Percentiles rank a stretch among this genome's conserved stretches.
phyloP scores from a whole-genome alignment of 2,329 filamentous ascomycete genomes.

The Dryadomyces quercus-mongolicae region DNA sequence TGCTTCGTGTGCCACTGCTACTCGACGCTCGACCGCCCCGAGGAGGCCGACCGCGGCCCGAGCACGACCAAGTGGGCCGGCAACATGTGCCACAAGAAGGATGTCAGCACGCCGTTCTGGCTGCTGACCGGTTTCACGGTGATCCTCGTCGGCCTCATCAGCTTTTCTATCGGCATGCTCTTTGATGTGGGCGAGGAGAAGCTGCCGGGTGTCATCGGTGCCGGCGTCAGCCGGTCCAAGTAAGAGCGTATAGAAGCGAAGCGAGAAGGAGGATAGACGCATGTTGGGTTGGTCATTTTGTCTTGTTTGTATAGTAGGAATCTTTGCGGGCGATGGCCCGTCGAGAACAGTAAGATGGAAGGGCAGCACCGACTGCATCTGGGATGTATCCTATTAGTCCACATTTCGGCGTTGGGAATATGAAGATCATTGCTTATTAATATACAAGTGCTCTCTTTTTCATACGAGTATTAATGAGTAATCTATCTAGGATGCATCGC shows the following conservation, averaged over 20 bases:
- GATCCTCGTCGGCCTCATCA: slow-evolving; percentile 53
- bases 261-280: background rate
- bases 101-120: slow-evolving; percentile 83
- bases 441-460: background rate
- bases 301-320: background rate
- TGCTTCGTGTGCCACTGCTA: slow-evolving; percentile 77
- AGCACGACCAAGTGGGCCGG: slow-evolving; percentile 67
- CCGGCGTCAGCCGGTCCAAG: slow-evolving; percentile 71
- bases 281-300: background rate
- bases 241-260: slow-evolving; percentile 18
- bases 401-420: background rate
- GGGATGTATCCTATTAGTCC: background rate
- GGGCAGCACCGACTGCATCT: background rate
- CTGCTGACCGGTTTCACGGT: slow-evolving; percentile 67
- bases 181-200: slow-evolving; percentile 77
- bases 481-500: slow-evolving; percentile 13
- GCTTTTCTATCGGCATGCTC: slow-evolving; percentile 63
- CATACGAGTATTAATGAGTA: too few relatives aligned
- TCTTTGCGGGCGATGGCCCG: background rate
- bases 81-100: slow-evolving; percentile 77
- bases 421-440: background rate
- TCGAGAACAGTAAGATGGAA: background rate
- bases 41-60: slow-evolving; percentile 24
- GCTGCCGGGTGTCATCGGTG: slow-evolving; percentile 89
- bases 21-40: slow-evolving; percentile 31